Evolutionary conservation across 1,284 basidiomycete species (phyloP).

Genomic region (Fomitopsis schrenkii): DNA sequence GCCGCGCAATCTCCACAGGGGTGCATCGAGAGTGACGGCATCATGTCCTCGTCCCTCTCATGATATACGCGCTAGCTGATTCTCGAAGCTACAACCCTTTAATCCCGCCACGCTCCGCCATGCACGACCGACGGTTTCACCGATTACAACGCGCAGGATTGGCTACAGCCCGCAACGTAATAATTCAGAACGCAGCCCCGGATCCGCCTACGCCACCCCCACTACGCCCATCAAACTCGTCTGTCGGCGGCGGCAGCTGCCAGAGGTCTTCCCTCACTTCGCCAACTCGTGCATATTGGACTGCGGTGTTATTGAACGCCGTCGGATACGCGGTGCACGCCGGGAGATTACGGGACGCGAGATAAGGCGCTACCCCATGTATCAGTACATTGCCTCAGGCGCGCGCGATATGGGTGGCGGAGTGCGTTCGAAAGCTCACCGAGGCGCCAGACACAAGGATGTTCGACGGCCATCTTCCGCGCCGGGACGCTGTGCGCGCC

Average conservation of each 20-base stretch:
- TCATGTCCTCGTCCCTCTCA: background rate
- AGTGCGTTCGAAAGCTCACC: conserved; percentile 24
- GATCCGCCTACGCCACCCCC: background rate
- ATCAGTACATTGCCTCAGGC: background rate
- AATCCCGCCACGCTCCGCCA: too few relatives aligned
- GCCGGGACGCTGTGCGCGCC: conserved; percentile 28
- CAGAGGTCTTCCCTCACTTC: conserved; percentile 25
- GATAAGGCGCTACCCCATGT: conserved; percentile 36
- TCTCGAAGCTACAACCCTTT: too few relatives aligned
- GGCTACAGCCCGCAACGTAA: background rate
- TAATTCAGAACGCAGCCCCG: background rate
- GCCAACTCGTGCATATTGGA: conserved; percentile 43
- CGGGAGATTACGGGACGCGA: conserved; percentile 45
- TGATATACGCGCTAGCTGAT: background rate
- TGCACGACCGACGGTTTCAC: too few relatives aligned
- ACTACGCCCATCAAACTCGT: background rate
- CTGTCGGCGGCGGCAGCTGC: conserved; percentile 18
- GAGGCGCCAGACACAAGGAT: conserved; percentile 34
- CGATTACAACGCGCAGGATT: too few relatives aligned
- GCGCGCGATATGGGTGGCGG: conserved; percentile 1
- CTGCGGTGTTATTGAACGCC: conserved; percentile 66
- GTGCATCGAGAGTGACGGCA: background rate
- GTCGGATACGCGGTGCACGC: conserved; percentile 44
- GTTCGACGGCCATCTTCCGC: conserved; percentile 28
- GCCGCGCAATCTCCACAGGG: conserved; percentile 1